Evolutionary conservation across 2,329 filamentous ascomycete genomes (phyloP), one percentile per base, ranked within the genome.

Genomic region (Stagonosporopsis cucurbitacearum): DNA sequence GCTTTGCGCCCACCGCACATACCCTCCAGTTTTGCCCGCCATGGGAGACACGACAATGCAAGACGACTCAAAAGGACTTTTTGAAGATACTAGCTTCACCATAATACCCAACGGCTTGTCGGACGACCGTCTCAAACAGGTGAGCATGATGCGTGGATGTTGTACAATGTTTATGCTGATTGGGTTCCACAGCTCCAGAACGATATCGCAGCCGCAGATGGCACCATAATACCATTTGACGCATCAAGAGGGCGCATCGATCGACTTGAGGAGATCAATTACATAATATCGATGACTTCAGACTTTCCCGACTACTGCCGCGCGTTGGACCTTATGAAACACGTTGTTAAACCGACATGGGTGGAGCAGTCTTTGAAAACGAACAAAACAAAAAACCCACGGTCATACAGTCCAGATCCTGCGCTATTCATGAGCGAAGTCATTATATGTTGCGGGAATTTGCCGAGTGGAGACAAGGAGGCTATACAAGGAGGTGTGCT

Each of bases 351-450:
- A 62, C 87, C 90, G 3, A 80, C 84, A 53, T 99, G 95, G 94
- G 84, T 97, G 42, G 82, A 85, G 3, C 81, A 82, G 22, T 95
- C 90, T 4, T 75, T 96, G 2, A 75, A 81, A 20, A 89, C 88
- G 66, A 81, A 81, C 54, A 93, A 89, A 71, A 82, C 89, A 50
- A 88, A 88, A 30, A 92, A 91, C 65, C 86, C 93, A 9, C 87
- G 94, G 36, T 90, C 92, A 15, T 96, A 89, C 74, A 97, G 89
- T 41, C 95, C 95, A 1, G 95, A 99, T 68, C 93, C 94, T 2
- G 86, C 89, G 55, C 86, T 96, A 72, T 95, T 97, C 73, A 91
- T 99, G 77, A 90, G 90, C 47, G 88, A 92, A 64, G 89, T 98
- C 37, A 85, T 90, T 25, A 82, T 97, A 17, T 89, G 88, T 28